phyloP scores from a whole-genome alignment of 257 asterid genomes.

The Nicotiana attenuata region DNA sequence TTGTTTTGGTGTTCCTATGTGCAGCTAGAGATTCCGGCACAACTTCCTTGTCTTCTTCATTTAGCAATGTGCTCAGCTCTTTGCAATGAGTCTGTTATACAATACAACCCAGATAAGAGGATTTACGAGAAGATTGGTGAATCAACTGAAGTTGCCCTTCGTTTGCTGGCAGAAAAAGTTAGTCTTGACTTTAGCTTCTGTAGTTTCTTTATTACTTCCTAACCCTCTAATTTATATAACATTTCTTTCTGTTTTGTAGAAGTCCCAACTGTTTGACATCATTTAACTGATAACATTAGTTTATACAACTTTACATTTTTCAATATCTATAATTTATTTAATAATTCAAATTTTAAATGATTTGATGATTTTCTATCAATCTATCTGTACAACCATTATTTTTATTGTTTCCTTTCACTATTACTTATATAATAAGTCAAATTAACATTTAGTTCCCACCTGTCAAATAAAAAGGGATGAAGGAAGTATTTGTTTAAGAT shows the following conservation, averaged over 20 bases:
- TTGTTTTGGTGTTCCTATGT: conserved; percentile 15
- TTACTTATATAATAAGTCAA: neutral
- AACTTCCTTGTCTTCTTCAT: conserved; percentile 87
- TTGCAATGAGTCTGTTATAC: conserved; percentile 90
- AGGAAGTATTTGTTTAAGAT: neutral
- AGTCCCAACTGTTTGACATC: neutral
- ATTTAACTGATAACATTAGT: neutral
- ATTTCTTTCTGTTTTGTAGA: neutral
- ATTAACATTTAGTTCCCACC: neutral
- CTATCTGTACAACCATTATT: neutral
- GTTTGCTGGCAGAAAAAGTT: conserved; percentile 95
- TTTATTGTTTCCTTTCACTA: neutral
- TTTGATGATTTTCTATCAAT: neutral
- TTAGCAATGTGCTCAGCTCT: conserved; percentile 97
- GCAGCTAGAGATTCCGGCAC: conserved; percentile 96
- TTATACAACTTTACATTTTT: neutral
- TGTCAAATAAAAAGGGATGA: neutral
- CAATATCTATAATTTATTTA: neutral
- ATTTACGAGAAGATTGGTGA: conserved; percentile 95
- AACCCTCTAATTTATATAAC: neutral
- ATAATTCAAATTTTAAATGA: neutral
- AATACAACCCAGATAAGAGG: conserved; percentile 91
- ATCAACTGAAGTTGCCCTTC: conserved; percentile 99
- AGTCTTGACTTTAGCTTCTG: conserved; percentile 18
- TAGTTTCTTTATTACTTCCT: neutral